These are phyloP conservation scores for Claviceps digitariae DNA, from an alignment of 2,329 filamentous ascomycete genomes.

Conservation along the genomic window DNA sequence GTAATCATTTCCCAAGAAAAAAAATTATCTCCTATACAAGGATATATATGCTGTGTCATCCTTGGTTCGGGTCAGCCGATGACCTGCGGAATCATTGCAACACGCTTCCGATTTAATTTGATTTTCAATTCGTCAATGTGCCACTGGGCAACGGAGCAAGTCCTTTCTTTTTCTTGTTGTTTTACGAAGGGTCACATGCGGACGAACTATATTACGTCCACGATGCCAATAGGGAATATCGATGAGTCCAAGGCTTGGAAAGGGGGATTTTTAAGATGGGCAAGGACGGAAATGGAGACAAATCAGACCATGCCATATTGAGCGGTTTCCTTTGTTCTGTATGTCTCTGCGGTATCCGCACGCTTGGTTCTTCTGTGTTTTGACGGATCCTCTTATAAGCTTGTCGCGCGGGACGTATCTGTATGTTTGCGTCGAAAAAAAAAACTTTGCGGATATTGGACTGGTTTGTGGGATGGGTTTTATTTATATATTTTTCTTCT, in stretches of 20 bases:
- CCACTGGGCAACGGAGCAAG: background rate
- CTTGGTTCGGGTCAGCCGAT: background rate
- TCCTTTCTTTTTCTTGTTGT: background rate
- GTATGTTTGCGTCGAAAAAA: constrained; percentile 2
- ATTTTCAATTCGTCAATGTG: background rate
- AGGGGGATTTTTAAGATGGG: background rate
- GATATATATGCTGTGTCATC: background rate
- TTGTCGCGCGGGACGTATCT: constrained; percentile 3
- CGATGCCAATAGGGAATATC: background rate
- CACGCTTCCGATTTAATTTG: background rate
- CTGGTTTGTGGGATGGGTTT: background rate
- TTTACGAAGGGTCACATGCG: background rate
- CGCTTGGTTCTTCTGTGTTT: background rate
- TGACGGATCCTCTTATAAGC: background rate
- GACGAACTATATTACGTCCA: background rate
- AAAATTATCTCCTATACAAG: background rate
- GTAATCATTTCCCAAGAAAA: background rate
- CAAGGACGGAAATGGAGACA: background rate
- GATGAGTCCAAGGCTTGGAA: background rate
- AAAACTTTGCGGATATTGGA: background rate
- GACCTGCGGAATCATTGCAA: background rate
- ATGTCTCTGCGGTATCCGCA: background rate
- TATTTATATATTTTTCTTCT: too few species aligned
- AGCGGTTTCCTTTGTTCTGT: background rate
- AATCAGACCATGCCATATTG: background rate